These are phyloP conservation scores for Globisporangium heterothallicum DNA, from an alignment of 352 stramenopile genomes.

Conservation along the genomic window DNA sequence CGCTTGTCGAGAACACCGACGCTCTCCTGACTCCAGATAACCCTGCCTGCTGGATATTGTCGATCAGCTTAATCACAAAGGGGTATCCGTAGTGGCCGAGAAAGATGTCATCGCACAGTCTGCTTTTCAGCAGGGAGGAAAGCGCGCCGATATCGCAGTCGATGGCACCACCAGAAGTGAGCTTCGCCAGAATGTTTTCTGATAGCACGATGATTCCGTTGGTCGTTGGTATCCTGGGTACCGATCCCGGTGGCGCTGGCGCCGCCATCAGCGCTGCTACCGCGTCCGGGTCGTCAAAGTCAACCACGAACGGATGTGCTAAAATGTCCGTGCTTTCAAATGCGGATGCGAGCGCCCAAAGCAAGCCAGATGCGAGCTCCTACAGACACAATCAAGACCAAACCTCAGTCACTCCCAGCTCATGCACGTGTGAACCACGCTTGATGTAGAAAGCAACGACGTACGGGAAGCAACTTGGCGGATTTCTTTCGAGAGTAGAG, in stretches of 20 bases:
- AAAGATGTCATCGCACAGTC: slow-evolving; percentile 8
- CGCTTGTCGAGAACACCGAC: not conserved
- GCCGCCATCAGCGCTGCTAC: not conserved
- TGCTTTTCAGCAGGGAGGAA: slow-evolving; percentile 6
- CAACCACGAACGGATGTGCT: not conserved
- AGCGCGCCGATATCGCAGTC: slow-evolving; percentile 13
- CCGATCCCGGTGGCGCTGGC: not conserved
- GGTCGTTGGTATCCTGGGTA: not conserved
- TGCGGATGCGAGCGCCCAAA: slow-evolving; percentile 13
- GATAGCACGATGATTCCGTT: slow-evolving; percentile 5
- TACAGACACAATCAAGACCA: not conserved
- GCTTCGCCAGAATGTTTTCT: slow-evolving; percentile 13
- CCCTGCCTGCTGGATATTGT: slow-evolving; percentile 3
- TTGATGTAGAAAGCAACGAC: not conserved
- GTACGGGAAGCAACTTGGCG: slow-evolving; percentile 6
- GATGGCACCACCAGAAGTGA: slow-evolving; percentile 2
- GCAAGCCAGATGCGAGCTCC: slow-evolving; percentile 15
- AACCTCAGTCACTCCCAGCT: too few species aligned
- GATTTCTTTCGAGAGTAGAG: slow-evolving; percentile 7
- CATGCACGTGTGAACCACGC: too few species aligned
- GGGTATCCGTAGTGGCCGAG: slow-evolving; percentile 9
- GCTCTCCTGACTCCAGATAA: not conserved
- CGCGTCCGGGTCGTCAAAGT: slow-evolving; percentile 10
- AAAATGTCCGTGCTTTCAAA: slow-evolving; percentile 8
- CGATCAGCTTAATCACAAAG: slow-evolving; percentile 11